Base-by-base conservation (phyloP, 192 early-diverging fungal species). In the Entomortierella lignicola region DNA sequence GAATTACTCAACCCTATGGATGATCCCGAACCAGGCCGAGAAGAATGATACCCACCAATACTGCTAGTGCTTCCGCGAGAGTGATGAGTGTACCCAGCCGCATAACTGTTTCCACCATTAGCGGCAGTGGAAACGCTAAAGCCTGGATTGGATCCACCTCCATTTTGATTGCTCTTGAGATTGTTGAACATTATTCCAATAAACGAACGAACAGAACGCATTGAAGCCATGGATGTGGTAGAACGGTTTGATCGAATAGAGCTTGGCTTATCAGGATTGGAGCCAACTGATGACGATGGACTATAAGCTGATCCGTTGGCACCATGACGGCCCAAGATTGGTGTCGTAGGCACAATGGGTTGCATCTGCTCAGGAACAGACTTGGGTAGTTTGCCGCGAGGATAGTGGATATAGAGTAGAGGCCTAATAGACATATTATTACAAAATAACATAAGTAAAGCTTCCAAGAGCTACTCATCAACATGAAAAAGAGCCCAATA, bases 151-250 rank as follows among this genome's bases (percentile, higher is more conserved):
- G 57, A 48, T 2, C 63, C 63, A 11, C 54, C 52, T 10, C 63
- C 63, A 15, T n/a, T n/a, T 8, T 63, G 55, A 2, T 58, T 48
- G 17, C 61, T 59, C n/a, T 70, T 69, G 52, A 79, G 61, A 32
- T 79, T 79, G 43, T 55, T 70, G 37, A 79, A 79, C 75, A 79
- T 79, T 8, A 66, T 79, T 25, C 75, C 75, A 21, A 79, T 60
- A 32, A 79, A 79, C 20, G 75, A 79, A 21, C 59, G 48, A 7
- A 79, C 75, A 27, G 75, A 79, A 11, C 75, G 67, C 75, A 79
- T 79, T 5, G 75, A 79, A 0, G 75, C 68, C 67, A 79, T 70
- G 0, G 75, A 79, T 2, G 75, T 51, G 3, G 48, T 55, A 0
- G 75, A 79, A 0, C 52, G 75, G 67, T 70, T 79, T 21, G 75